Conservation (phyloP, 2,329 filamentous ascomycete species). For the Neofusicoccum laricinum region DNA sequence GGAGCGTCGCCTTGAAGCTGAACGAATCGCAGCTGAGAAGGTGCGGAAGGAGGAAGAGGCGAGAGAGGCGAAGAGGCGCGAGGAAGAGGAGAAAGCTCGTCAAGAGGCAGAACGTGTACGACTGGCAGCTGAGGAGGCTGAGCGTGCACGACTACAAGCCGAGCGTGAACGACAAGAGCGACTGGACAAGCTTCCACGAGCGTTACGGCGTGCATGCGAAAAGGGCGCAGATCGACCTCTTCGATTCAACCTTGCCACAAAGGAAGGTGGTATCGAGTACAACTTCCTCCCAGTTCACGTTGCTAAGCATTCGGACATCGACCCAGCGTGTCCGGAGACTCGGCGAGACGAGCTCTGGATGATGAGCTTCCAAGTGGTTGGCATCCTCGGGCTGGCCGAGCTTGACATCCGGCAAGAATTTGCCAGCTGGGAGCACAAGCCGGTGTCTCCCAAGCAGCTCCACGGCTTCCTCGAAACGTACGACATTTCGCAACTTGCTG, state of each 20-base stretch:
- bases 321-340: slow-evolving; percentile 17
- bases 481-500: slow-evolving; percentile 37
- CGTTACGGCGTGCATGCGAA: slow-evolving; percentile 36
- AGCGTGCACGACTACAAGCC: slow-evolving; percentile 24
- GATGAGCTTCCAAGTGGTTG: slow-evolving; percentile 38
- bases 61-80: slow-evolving; percentile 15
- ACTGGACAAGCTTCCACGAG: slow-evolving; percentile 34
- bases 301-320: slow-evolving; percentile 30
- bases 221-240: slow-evolving; percentile 35
- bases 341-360: slow-evolving; percentile 31
- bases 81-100: not conserved
- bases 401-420: slow-evolving; percentile 35
- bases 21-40: slow-evolving; percentile 26
- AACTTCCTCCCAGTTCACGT: slow-evolving; percentile 39
- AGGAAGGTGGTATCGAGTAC: slow-evolving; percentile 37
- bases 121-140: slow-evolving; percentile 19
- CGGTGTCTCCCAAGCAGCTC: slow-evolving; percentile 33
- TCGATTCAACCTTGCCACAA: slow-evolving; percentile 32
- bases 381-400: slow-evolving; percentile 39
- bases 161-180: slow-evolving; percentile 30
- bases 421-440: slow-evolving; percentile 31
- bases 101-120: slow-evolving; percentile 15
- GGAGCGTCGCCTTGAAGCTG: slow-evolving; percentile 18
- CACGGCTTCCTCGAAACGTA: slow-evolving; percentile 36
- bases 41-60: slow-evolving; percentile 30